phyloP scores from a whole-genome alignment of 2,329 filamentous ascomycete genomes.

The Xylaria sp. region DNA sequence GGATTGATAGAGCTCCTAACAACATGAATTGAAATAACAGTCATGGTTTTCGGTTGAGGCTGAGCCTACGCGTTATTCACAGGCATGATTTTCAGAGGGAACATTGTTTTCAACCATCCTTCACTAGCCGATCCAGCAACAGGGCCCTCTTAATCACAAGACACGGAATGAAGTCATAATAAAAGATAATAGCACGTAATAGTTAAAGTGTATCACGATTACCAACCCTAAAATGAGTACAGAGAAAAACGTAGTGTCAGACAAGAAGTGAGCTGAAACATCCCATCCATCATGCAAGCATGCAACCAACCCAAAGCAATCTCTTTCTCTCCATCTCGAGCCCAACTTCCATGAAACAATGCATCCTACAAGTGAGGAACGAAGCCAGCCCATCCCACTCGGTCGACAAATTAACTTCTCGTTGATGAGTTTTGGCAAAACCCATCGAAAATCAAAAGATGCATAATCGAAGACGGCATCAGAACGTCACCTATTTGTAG shows the following conservation, averaged over 20 bases:
- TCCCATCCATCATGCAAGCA: conserved; percentile 26
- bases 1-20: not conserved
- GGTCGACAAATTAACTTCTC: conserved; percentile 4
- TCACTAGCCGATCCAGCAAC: not conserved
- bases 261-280: conserved; percentile 25
- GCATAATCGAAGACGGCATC: conserved; percentile 13
- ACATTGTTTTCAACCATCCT: not conserved
- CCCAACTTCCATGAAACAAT: conserved; percentile 13
- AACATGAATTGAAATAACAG: not conserved
- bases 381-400: conserved; percentile 12
- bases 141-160: not conserved
- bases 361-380: not conserved
- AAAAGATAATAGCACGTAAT: not conserved
- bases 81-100: not conserved
- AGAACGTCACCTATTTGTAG: not conserved
- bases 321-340: conserved; percentile 1
- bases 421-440: not conserved
- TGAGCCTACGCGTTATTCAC: not conserved
- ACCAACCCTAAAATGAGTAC: conserved; percentile 28
- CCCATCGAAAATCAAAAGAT: not conserved
- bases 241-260: conserved; percentile 27
- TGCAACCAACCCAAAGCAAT: conserved; percentile 11
- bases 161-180: not conserved
- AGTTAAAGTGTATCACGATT: conserved; percentile 19
- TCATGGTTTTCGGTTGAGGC: not conserved